Evolutionary conservation across 2,329 filamentous ascomycete genomes (phyloP).

Genomic region (Exophiala bonariae): DNA sequence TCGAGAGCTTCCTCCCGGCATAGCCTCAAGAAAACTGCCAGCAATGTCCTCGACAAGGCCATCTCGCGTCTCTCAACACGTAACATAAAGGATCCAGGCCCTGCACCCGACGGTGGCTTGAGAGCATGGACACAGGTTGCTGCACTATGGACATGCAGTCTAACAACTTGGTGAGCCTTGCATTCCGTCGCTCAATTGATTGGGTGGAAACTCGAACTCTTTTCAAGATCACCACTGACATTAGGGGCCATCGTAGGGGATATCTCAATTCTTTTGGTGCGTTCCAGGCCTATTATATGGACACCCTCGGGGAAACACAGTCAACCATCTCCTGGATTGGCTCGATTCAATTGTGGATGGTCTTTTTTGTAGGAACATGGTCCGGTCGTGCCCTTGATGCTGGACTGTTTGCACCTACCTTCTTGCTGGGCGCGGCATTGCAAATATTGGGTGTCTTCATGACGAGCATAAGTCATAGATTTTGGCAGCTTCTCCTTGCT

Average conservation of each 20-base stretch:
- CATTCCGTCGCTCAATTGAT: too few relatives aligned
- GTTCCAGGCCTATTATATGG: conserved; percentile 55
- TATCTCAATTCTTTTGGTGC: conserved; percentile 57
- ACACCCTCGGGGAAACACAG: conserved; percentile 40
- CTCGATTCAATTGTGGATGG: conserved; percentile 50
- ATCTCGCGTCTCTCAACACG: conserved; percentile 20
- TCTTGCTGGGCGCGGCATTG: conserved; percentile 45
- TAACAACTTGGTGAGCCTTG: conserved; percentile 53
- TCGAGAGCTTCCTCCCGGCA: conserved; percentile 5
- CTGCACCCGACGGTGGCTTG: conserved; percentile 38
- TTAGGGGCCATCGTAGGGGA: conserved; percentile 26
- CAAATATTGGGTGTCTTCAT: conserved; percentile 52
- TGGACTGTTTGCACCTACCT: conserved; percentile 49
- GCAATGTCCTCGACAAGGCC: conserved; percentile 20
- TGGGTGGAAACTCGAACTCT: not conserved
- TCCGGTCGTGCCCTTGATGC: conserved; percentile 54
- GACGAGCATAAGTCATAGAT: conserved; percentile 48
- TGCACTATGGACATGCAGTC: conserved; percentile 54
- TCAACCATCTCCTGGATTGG: conserved; percentile 56
- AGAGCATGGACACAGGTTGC: conserved; percentile 58
- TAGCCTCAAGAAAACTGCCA: conserved; percentile 12
- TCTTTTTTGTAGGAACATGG: conserved; percentile 53
- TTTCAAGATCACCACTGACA: not conserved
- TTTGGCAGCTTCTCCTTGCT: conserved; percentile 50
- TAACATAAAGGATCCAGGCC: conserved; percentile 21